Base-by-base conservation (phyloP, 164 flowering plant species). In the Chimonanthus salicifolius region DNA sequence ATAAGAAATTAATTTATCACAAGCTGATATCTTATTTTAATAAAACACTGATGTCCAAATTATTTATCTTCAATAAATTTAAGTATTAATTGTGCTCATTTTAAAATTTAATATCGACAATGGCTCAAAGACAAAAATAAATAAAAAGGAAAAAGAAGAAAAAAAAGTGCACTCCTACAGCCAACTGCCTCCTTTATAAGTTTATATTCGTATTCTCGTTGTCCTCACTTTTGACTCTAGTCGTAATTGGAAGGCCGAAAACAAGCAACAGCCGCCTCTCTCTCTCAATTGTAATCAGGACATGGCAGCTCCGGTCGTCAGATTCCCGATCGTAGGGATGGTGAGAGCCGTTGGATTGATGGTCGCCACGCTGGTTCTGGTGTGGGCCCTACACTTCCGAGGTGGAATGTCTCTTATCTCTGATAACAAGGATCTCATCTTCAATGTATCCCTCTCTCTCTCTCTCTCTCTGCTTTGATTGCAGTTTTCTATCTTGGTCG, bases 341-440 rank as follows among this genome's bases (percentile, higher is more conserved):
- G 74, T 92, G 1, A 79, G 99, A 70, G 43, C 81, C 5, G 20
- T 90, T 62, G 99, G 97, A 46, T 60, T 86, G 3, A 18, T 75
- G 1, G 84, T 85, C 20, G 76, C 88, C 0, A 76, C 77, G 60
- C 76, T 94, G 65, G 86, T 96, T 21, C 74, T 92, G 21, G 79
- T 82, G 2, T 96, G 99, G 99, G 80, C 83, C 21, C 21, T 87
- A n/a, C 92, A 84, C 81, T 96, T 79, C 84, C 82, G 99, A 72
- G 98, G 99, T 62, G 99, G 99, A 47, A 74, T 96, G 74, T 84
- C 99, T 75, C 90, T 96, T 74, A 15, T 85, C 67, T 88, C 97
- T 43, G 97, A 90, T 11, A 87, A 96, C 84, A 94, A 90, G 78
- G 91, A 85, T 86, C 98, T 88, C 85, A 89, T 96, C 83, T 96